phyloP scores from a whole-genome alignment of 139 green algal genomes.

The Tetratostichococcus sp. region DNA sequence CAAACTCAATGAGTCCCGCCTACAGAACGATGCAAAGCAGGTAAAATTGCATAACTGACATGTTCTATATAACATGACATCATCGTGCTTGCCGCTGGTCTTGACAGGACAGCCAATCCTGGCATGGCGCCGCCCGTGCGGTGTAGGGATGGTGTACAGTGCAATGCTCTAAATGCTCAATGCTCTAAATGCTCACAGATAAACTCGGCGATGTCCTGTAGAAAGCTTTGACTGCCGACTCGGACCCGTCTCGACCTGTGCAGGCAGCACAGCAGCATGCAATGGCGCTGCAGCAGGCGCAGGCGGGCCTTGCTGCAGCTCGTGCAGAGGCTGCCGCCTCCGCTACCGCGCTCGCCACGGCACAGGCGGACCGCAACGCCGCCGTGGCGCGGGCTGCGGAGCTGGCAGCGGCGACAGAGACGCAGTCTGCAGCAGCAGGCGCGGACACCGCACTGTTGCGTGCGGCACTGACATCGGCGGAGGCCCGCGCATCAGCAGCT shows the following conservation, averaged over 20 bases:
- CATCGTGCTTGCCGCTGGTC: too few relatives aligned
- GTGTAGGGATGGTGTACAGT: too few relatives aligned
- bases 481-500: too few relatives aligned
- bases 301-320: not conserved
- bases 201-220: too few relatives aligned
- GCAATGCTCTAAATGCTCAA: too few relatives aligned
- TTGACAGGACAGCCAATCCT: too few relatives aligned
- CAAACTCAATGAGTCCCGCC: not conserved
- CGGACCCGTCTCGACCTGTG: too few relatives aligned
- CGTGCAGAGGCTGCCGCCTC: not conserved
- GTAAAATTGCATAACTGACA: not conserved
- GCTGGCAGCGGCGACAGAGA: slow-evolving; percentile 5
- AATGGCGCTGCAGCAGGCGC: not conserved
- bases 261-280: not conserved
- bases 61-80: not conserved
- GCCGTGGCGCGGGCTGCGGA: not conserved
- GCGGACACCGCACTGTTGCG: not conserved
- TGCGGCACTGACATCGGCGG: too few relatives aligned
- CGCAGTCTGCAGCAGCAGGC: not conserved
- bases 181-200: too few relatives aligned
- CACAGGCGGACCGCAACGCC: not conserved
- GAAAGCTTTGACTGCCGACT: too few relatives aligned
- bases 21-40: not conserved
- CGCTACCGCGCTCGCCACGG: not conserved
- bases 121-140: too few relatives aligned